Base-by-base conservation (phyloP, 139 green algal genomes). In the Volvox africanus region DNA sequence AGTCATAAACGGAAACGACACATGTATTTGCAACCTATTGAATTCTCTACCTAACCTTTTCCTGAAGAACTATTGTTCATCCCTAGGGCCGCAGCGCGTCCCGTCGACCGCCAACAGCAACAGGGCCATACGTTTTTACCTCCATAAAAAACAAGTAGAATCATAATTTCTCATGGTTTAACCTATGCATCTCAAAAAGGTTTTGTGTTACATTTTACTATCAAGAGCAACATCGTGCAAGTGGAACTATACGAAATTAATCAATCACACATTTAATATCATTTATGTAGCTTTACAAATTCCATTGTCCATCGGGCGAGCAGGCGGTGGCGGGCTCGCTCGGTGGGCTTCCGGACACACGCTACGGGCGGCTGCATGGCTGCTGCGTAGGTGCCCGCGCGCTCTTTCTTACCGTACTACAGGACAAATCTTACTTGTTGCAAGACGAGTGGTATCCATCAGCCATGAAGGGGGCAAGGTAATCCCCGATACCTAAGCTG, bases 361-460 rank as follows among this genome's bases (percentile, higher is more conserved):
- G 75, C 75, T 81, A 81, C 75, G 75, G 75, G 75, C 75, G 75
- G 75, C 75, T 81, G 75, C 75, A 13, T 81, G 75, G 75, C 33
- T 55, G 75, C 75, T 61, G 75, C 75, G 18, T 17, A 55, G 75
- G 61, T 61, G 75, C 75, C 33, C 33, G 75, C 32, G 32, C n/a
- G 30, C 6, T 28, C 32, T 81, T 81, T 30, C 32, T 50, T 61
- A 55, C 75, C 75, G 75, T 81, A 81, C 33, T 81, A 81, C 75
- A 33, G 75, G 28, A 81, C 12, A 81, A 79, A 79, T 18, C 2
- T 28, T 32, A 26, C 67, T 24, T 75, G 3, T 75, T 26, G 67
- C 24, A 26, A 75, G 67, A 11, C 67, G 44, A 75, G 22, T 28
- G 67, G 22, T 12, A 75, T 28, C 2, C 14, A 12, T 75, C 11